phyloP scores from a whole-genome alignment of 768 basidiomycete genomes.

The Kwoniella pini region DNA sequence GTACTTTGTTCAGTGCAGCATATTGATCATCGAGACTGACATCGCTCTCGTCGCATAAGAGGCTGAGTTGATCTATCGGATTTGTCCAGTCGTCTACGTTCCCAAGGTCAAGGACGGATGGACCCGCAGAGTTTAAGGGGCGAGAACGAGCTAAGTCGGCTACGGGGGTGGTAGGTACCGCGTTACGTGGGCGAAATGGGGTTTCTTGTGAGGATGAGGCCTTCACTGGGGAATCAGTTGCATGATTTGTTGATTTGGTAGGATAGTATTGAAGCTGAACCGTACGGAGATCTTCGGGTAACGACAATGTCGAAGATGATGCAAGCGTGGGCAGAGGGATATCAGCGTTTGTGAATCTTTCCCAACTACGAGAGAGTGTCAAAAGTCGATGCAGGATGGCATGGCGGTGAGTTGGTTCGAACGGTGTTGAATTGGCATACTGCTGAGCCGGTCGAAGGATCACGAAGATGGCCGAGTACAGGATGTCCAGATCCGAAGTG shows the following conservation, averaged over 20 bases:
- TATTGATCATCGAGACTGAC: conserved; percentile 82
- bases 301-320: conserved; percentile 1
- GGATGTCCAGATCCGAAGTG: conserved; percentile 84
- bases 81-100: conserved; percentile 60
- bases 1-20: conserved; percentile 73
- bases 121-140: conserved; percentile 29
- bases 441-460: conserved; percentile 91
- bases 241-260: background rate
- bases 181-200: conserved; percentile 5
- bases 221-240: conserved; percentile 2
- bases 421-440: conserved; percentile 82
- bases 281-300: conserved; percentile 19
- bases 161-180: background rate
- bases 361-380: conserved; percentile 59
- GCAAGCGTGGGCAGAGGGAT: conserved; percentile 26
- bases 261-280: conserved; percentile 35
- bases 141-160: background rate
- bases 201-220: background rate
- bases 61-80: conserved; percentile 74
- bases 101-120: conserved; percentile 48
- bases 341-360: conserved; percentile 30
- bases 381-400: conserved; percentile 78
- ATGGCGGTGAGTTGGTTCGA: conserved; percentile 71
- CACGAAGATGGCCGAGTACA: conserved; percentile 78
- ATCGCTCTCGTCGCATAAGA: conserved; percentile 66